phyloP scores from a whole-genome alignment of 345 rosid species.

The Kernera saxatilis region DNA sequence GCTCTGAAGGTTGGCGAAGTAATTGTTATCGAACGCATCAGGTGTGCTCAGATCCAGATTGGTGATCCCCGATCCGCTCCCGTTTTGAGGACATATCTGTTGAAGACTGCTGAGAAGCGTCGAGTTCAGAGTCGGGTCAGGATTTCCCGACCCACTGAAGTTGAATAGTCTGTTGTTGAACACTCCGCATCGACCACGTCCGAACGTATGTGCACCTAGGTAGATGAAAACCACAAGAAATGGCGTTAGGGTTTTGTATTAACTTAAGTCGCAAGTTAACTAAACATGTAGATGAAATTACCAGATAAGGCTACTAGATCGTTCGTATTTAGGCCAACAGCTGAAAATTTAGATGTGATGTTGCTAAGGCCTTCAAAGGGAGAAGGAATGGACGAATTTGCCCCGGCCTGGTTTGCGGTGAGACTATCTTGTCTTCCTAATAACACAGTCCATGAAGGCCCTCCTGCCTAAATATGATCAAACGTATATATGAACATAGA shows the following conservation, averaged over 20 bases:
- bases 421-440: slow-evolving; percentile 36
- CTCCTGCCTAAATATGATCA: slow-evolving; percentile 26
- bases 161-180: slow-evolving; percentile 43
- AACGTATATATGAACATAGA: too few relatives aligned
- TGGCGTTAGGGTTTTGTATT: neutral
- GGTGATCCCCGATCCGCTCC: slow-evolving; percentile 27
- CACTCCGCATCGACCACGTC: slow-evolving; percentile 39
- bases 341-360: slow-evolving; percentile 25
- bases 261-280: neutral
- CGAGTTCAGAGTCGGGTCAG: slow-evolving; percentile 51
- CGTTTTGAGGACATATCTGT: slow-evolving; percentile 46
- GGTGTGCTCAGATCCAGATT: slow-evolving; percentile 50
- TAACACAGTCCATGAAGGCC: slow-evolving; percentile 30
- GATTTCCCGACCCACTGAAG: slow-evolving; percentile 36
- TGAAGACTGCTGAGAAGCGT: slow-evolving; percentile 36
- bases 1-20: slow-evolving; percentile 44
- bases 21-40: slow-evolving; percentile 42
- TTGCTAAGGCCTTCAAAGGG: slow-evolving; percentile 21
- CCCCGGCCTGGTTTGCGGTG: slow-evolving; percentile 23
- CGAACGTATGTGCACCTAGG: slow-evolving; percentile 64
- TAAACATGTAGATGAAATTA: neutral
- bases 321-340: slow-evolving; percentile 27
- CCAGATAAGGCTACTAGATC: slow-evolving; percentile 31
- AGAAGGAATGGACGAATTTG: slow-evolving; percentile 23
- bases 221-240: neutral